Evolutionary conservation across 2,329 filamentous ascomycete species (phyloP).

Genomic region (Penicillium expansum): DNA sequence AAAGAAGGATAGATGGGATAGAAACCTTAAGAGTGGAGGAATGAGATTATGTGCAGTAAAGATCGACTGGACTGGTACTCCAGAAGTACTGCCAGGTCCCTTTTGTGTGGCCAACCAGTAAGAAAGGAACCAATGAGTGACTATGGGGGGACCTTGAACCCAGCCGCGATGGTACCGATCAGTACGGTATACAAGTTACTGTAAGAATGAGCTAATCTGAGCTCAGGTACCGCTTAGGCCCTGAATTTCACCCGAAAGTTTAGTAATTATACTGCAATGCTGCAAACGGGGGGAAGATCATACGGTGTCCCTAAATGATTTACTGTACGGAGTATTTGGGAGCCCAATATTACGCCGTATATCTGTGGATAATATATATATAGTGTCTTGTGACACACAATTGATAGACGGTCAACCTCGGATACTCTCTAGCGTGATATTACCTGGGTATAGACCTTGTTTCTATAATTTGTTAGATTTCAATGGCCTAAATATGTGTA

Average conservation of each 20-base stretch:
- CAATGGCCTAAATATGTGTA: not conserved
- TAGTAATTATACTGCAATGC: conserved; percentile 14
- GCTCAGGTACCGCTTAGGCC: conserved; percentile 7
- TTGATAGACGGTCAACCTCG: too few relatives aligned
- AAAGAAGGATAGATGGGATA: conserved; percentile 16
- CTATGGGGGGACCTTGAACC: not conserved
- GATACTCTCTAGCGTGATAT: not conserved
- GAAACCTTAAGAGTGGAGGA: conserved; percentile 16
- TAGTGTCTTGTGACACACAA: conserved; percentile 2
- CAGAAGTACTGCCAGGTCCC: conserved; percentile 15
- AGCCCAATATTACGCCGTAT: conserved; percentile 1
- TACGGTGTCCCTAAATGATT: not conserved
- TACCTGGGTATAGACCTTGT: not conserved
- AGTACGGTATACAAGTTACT: conserved; percentile 9
- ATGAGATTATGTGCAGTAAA: conserved; percentile 17
- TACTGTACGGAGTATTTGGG: not conserved
- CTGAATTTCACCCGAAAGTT: not conserved
- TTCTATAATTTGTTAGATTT: not conserved
- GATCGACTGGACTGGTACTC: conserved; percentile 17
- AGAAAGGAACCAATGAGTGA: conserved; percentile 17
- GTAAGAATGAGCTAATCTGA: conserved; percentile 13
- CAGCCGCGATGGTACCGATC: conserved; percentile 8
- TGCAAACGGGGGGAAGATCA: conserved; percentile 6
- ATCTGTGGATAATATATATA: not conserved
- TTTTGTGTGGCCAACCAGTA: conserved; percentile 5